Base-by-base conservation (phyloP, 352 stramenopile species). In the Aphanomyces euteiches region DNA sequence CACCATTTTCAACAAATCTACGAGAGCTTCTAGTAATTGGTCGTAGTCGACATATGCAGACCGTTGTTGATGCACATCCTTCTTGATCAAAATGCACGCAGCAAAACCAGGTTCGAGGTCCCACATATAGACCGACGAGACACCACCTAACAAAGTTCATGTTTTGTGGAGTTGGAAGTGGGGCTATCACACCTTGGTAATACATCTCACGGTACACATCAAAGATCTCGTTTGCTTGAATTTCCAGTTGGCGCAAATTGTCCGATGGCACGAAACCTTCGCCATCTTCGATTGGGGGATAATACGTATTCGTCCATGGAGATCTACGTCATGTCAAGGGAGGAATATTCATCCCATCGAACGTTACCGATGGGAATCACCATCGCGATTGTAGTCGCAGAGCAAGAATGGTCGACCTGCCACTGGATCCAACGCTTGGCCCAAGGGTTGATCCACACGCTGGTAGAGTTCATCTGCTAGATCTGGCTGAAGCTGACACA, bases 171-270 rank as follows among this genome's bases (percentile, higher is more conserved):
- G 28, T 28, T 28, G 28, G 28, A 28, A 28, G 28, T 28, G 28
- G 28, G 28, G 28, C 28, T 28, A 28, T 28, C 28, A 28, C 56
- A 68, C 63, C 87, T 68, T 96, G 89, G 78, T 98, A 99, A 79
- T 99, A 99, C 43, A 98, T 80, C 76, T 98, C 90, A 17, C 90
- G 80, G 78, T 99, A 99, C 58, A 91, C 88, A 77, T 98, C 95
- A 74, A 98, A 98, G 67, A 99, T 91, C 78, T 98, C 92, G 77
- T 99, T 98, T 12, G 90, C 88, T 57, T 97, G 78, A 21, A 96
- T 74, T 78, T 99, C 95, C 15, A 98, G 79, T 66, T 89, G 79
- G 5, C 93, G 87, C 34, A 98, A 69, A 50, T 86, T 85, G 72
- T 97, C 84, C 0, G 89, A 96, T 5, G 92, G 90, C 50, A 84